Evolutionary conservation across 495 filamentous ascomycete genomes (phyloP), one percentile per base, ranked within the genome.

Genomic region (Rhypophila decipiens): DNA sequence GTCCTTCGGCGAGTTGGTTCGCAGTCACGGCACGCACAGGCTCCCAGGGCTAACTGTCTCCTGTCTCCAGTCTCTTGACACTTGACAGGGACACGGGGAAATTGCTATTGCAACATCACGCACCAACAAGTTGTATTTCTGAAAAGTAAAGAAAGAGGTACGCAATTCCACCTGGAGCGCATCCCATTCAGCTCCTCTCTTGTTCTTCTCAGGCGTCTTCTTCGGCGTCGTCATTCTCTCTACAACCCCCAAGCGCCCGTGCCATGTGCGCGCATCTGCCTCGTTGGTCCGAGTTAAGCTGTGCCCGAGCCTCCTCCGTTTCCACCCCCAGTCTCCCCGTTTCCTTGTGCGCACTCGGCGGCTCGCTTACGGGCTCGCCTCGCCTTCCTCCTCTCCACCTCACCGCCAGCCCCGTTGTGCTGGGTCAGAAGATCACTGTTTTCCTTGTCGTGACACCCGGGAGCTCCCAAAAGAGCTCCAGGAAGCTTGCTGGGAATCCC

Each of bases 91-190:
- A 37, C n/a, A 12, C 47, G 39, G 51, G 58, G 58, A 61, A 54
- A 61, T 61, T 61, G 56, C 33, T 36, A 56, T 52, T 61, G 58
- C 55, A 61, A 61, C 58, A 39, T 51, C 52, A 44, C n/a, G n/a
- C n/a, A n/a, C n/a, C n/a, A n/a, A n/a, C n/a, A n/a, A n/a, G n/a
- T n/a, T n/a, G n/a, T n/a, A n/a, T n/a, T n/a, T n/a, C n/a, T n/a
- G n/a, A n/a, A n/a, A n/a, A n/a, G n/a, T n/a, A n/a, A n/a, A n/a
- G n/a, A n/a, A n/a, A n/a, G n/a, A n/a, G n/a, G n/a, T n/a, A n/a
- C n/a, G n/a, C n/a, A n/a, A n/a, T n/a, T n/a, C n/a, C n/a, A n/a
- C n/a, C n/a, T n/a, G n/a, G n/a, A n/a, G n/a, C n/a, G n/a, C n/a
- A n/a, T n/a, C n/a, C n/a, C n/a, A n/a, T n/a, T n/a, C n/a, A n/a